Base-by-base conservation (phyloP, 805 yeast genomes). In the Suhomyces pyralidae region DNA sequence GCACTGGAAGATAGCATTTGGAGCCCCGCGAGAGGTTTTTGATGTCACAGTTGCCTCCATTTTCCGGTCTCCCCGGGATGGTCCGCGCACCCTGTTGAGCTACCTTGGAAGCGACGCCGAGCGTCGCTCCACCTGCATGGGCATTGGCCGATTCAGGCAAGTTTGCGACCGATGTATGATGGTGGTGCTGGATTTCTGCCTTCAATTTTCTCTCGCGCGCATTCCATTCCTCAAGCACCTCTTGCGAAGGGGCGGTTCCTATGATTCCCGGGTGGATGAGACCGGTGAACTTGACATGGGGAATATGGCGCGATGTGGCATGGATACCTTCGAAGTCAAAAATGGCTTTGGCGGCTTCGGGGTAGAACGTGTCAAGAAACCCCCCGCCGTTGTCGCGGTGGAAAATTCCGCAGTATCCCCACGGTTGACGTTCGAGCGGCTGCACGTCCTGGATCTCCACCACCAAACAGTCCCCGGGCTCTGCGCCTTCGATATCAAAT, bases 21-120 rank as follows among this genome's bases (percentile, higher is more conserved):
- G 82, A 76, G 5, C 82, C 83, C 46, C 81, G 61, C 3, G 81
- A 73, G 22, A 79, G 62, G 54, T 77, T 77, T 62, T 79, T 79
- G 58, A 79, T 79, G 55, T 79, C 83, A 61, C 82, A 78, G 58
- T 79, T 79, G 10, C 83, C 83, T 10, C 83, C 83, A 60, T 78
- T 69, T 64, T 79, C 83, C 26, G 79, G 82, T 56, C 81, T 61
- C 1, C 81, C 81, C 19, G 83, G 83, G 51, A 79, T 77, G 2
- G 83, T 79, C 40, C 83, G 68, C 7, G 82, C 81, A n/a, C 83
- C 83, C 46, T 71, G 71, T 45, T 61, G 61, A 7, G 67, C 74
- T 32, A 72, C 70, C 36, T 60, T 58, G 10, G 55, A 66, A 17
- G 63, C 62, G 19, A 68, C 50, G 8, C 62, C 73, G 1, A 52